Evolutionary conservation across 2,329 filamentous ascomycete genomes (phyloP).

Genomic region (Ophiostoma piceae): DNA sequence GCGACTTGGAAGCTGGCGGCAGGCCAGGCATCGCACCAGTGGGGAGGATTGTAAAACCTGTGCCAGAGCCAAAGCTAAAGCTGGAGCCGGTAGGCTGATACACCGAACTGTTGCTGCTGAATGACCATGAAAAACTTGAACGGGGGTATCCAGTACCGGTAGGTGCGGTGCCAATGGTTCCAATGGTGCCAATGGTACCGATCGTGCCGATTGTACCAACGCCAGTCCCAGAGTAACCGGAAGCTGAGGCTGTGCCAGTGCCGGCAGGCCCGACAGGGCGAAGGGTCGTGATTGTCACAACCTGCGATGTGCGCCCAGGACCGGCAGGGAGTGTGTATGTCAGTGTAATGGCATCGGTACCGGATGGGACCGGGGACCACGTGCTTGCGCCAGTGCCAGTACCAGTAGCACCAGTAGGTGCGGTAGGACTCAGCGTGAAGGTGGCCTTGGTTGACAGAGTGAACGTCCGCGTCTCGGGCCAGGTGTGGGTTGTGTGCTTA

Average conservation of each 20-base stretch:
- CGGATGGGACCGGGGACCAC: constrained; percentile 9
- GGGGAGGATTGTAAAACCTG: background rate
- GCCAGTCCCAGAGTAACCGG: background rate
- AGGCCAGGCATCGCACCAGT: background rate
- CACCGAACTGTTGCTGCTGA: background rate
- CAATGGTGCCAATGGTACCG: background rate
- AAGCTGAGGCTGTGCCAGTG: background rate
- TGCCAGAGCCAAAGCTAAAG: background rate
- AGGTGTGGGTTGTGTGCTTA: background rate
- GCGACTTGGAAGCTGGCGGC: background rate
- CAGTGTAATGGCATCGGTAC: constrained; percentile 25
- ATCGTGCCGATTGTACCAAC: background rate
- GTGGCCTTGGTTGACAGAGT: constrained; percentile 20
- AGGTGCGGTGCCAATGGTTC: background rate
- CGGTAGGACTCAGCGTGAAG: constrained; percentile 12
- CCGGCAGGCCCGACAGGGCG: constrained; percentile 10
- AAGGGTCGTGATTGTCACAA: constrained; percentile 23
- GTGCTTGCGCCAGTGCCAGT: constrained; percentile 12
- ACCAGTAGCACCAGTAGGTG: constrained; percentile 13
- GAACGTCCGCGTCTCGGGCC: constrained; percentile 20
- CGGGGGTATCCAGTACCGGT: background rate
- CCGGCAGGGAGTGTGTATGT: constrained; percentile 29
- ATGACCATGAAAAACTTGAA: background rate
- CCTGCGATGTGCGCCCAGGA: constrained; percentile 9
- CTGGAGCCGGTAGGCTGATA: background rate